Conservation (phyloP, 176 grass and related monocot genomes). For the Aechmea fasciata region DNA sequence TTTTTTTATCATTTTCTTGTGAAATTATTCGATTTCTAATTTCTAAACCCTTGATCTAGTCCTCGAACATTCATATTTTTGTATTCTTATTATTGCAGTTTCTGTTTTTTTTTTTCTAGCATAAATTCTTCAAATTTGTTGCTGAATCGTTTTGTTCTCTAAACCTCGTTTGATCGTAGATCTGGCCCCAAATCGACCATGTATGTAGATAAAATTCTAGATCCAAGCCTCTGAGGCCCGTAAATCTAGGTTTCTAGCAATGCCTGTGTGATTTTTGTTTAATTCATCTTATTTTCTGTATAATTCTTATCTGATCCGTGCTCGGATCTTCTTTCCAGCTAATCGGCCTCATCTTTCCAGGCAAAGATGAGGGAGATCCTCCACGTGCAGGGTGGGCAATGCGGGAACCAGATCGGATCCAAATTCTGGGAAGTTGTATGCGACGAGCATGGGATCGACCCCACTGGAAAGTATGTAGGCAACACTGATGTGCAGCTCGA, state of each 20-base stretch:
- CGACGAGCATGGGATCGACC: conserved; percentile 1
- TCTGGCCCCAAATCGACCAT: not conserved
- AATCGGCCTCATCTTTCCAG: not conserved
- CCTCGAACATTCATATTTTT: not conserved
- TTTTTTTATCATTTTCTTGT: not conserved
- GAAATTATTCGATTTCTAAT: not conserved
- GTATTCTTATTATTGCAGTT: not conserved
- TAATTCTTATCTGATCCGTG: too few relatives aligned
- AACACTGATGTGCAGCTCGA: not conserved
- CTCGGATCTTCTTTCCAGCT: too few relatives aligned
- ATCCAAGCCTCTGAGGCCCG: not conserved
- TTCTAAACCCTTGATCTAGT: not conserved
- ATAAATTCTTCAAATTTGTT: not conserved
- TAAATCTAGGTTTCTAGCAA: not conserved
- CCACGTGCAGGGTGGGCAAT: conserved; percentile 7
- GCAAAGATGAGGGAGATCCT: conserved; percentile 8
- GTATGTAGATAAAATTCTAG: not conserved
- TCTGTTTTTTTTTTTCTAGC: not conserved
- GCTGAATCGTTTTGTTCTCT: not conserved
- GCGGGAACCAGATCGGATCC: conserved; percentile 3
- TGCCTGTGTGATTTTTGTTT: not conserved
- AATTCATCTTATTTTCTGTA: too few relatives aligned
- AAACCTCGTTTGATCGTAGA: too few relatives aligned
- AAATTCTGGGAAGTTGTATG: not conserved
- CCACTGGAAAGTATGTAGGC: not conserved